Base-by-base conservation (phyloP, 805 yeast species). In the Starmerella scarabaei region DNA sequence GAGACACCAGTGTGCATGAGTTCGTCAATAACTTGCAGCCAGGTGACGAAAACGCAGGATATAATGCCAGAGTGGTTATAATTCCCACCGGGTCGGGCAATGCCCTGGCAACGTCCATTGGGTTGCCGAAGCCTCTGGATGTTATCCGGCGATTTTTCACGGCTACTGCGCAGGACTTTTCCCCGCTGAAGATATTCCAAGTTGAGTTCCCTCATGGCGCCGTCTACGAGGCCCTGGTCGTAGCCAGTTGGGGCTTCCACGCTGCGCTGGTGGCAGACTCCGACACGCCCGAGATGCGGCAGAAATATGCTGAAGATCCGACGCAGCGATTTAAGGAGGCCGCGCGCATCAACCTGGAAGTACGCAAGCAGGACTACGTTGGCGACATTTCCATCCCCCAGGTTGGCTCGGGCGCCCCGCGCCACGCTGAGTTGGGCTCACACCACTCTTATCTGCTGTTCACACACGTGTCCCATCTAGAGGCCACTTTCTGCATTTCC, bases 51-150 rank as follows among this genome's bases (percentile, higher is more conserved):
- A 36, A 39, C 9, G 14, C 37, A 14, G n/a, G 43, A 30, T 4
- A 38, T 50, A 37, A 43, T 8, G 17, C 24, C n/a, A 36, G 52
- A 3, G 42, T 63, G 5, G 47, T 42, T 8, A 42, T 64, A 15
- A 56, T 86, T 14, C 93, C 95, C 0, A 65, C 75, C 43, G 96
- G 96, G 1, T 79, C 93, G 1, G 96, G 94, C 0, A 86, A 86
- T 56, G 85, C 93, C 1, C 63, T 83, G 43, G 71, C 82, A 2
- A 68, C 71, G 19, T 77, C 94, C 0, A 49, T 76, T 2, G 75
- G 73, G 49, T 36, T 49, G 48, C 3, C 24, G 8, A 17, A 53
- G 35, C 54, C 61, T 5, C 38, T 55, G 9, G 43, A 24, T 11
- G 59, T 62, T 47, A 35, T 56, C 49, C 42, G 49, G 7, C 27